These are phyloP conservation scores for Xerocomus nothofagi DNA, from an alignment of 1,284 basidiomycete species.

Conservation along the genomic window DNA sequence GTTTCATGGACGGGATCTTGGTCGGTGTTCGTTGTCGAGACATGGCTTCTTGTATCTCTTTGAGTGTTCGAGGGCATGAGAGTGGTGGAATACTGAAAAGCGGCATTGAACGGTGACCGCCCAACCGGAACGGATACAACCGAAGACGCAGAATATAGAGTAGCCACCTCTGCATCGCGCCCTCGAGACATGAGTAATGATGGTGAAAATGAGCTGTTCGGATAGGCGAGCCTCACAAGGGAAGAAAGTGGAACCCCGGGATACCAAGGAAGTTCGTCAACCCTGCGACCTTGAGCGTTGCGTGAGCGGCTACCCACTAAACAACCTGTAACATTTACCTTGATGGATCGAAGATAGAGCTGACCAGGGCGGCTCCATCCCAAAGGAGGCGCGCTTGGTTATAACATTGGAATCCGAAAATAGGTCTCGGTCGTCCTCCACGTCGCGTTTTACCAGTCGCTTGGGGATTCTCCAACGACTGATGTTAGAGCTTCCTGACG, in stretches of 20 bases:
- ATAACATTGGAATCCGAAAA: conserved; percentile 17
- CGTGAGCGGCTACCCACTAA: conserved; percentile 13
- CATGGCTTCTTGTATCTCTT: conserved; percentile 16
- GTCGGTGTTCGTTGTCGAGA: conserved; percentile 25
- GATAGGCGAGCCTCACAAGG: conserved; percentile 75
- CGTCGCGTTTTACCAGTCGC: conserved; percentile 11
- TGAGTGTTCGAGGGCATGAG: conserved; percentile 38
- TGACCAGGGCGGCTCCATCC: conserved; percentile 18
- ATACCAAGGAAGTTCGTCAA: conserved; percentile 27
- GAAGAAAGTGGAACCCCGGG: conserved; percentile 70
- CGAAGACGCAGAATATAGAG: conserved; percentile 79
- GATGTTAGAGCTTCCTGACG: conserved; percentile 79
- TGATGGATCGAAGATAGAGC: conserved; percentile 10
- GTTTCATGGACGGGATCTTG: conserved; percentile 36
- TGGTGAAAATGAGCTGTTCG: conserved; percentile 68
- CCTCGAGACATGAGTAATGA: conserved; percentile 37
- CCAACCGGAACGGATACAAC: conserved; percentile 65
- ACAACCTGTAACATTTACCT: conserved; percentile 21
- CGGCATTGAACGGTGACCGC: conserved; percentile 38
- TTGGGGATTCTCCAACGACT: conserved; percentile 67
- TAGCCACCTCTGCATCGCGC: conserved; percentile 76
- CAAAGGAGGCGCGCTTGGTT: conserved; percentile 24
- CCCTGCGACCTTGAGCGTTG: conserved; percentile 19
- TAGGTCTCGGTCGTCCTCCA: conserved; percentile 15
- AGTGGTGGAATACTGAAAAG: conserved; percentile 39